phyloP scores from a whole-genome alignment of 768 basidiomycete genomes.

The Tremella mesenterica region DNA sequence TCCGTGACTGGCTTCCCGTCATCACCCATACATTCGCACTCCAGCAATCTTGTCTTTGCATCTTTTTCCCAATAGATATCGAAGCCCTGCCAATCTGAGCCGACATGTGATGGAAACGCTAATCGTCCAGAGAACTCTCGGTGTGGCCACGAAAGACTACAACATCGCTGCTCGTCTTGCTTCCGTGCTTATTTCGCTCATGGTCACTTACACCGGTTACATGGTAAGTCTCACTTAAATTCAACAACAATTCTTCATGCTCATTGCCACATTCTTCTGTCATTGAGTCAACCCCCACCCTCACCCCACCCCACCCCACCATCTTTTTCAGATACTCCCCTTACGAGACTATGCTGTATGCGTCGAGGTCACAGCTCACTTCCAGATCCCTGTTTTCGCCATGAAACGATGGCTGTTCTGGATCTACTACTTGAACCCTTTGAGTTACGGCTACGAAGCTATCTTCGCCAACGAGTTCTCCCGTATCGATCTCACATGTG shows the following conservation, averaged over 20 bases:
- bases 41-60: too few species aligned
- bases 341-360: too few species aligned
- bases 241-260: too few species aligned
- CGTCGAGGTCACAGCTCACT: too few species aligned
- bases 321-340: too few species aligned
- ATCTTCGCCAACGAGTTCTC: conserved; percentile 44
- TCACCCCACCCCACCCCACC: too few species aligned
- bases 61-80: too few species aligned
- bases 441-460: conserved; percentile 64
- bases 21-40: too few species aligned
- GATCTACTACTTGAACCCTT: conserved; percentile 67
- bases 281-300: too few species aligned
- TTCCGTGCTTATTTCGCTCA: conserved; percentile 65
- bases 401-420: conserved; percentile 57
- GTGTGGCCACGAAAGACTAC: conserved; percentile 46
- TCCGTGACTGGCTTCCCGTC: too few species aligned
- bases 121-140: conserved; percentile 49
- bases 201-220: conserved; percentile 45
- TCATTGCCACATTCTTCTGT: neutral
- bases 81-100: neutral
- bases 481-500: conserved; percentile 35
- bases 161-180: conserved; percentile 57
- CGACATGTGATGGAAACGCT: too few species aligned
- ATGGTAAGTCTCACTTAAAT: conserved; percentile 14
- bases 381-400: conserved; percentile 38